phyloP scores from a whole-genome alignment of 1,139 yeast genomes.

The Yarrowia galli region DNA sequence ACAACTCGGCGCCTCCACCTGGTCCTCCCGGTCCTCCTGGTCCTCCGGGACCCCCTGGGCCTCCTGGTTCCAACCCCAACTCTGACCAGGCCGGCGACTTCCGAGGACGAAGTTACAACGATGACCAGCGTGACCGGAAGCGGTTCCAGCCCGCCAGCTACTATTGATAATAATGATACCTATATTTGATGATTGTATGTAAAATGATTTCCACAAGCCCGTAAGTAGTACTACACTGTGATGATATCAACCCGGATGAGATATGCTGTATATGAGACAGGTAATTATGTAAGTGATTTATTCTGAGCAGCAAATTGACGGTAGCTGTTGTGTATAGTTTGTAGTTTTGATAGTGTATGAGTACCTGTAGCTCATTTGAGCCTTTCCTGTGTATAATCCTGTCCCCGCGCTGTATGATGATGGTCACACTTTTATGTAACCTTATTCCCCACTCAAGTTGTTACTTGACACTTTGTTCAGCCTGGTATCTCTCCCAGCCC shows the following conservation, averaged over 20 bases:
- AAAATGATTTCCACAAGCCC: constrained; percentile 10
- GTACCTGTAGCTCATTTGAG: too few relatives aligned
- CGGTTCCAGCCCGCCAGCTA: constrained; percentile 37
- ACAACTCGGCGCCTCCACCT: constrained; percentile 5
- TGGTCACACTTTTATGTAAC: background rate
- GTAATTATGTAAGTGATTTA: background rate
- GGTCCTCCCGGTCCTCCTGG: constrained; percentile 30
- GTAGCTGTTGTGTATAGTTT: background rate
- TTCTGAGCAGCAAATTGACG: background rate
- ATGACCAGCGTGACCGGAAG: constrained; percentile 37
- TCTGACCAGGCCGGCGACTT: constrained; percentile 18
- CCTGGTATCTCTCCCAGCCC: too few relatives aligned
- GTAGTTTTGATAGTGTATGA: too few relatives aligned
- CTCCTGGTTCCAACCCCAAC: constrained; percentile 22
- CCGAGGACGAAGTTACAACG: constrained; percentile 29
- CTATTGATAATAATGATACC: constrained; percentile 37
- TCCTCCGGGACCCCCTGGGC: constrained; percentile 30
- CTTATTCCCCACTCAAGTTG: too few relatives aligned
- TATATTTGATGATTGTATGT: constrained; percentile 19
- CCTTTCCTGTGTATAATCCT: too few relatives aligned
- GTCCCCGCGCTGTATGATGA: too few relatives aligned
- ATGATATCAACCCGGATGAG: constrained; percentile 9
- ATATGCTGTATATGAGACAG: background rate
- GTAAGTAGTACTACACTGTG: background rate
- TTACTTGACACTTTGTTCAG: background rate